Base-by-base conservation (phyloP, 352 stramenopile species). In the Globisporangium parvum region DNA sequence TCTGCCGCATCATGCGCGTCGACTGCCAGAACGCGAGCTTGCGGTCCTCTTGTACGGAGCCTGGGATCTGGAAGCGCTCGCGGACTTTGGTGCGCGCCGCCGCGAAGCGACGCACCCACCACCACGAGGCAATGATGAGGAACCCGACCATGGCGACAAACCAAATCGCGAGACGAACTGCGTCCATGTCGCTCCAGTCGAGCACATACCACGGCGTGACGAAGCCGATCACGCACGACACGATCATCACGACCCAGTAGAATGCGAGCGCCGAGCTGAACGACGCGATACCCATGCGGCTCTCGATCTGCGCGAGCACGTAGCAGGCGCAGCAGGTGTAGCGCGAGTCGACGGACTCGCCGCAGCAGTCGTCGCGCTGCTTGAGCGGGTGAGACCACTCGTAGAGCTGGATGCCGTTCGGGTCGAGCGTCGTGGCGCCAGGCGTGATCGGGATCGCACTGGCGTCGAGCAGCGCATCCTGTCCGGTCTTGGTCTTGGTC, bases 301-400 rank as follows among this genome's bases (percentile, higher is more conserved):
- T 47, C 41, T 76, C 65, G 48, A 76, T 57, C 42, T 73, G 62
- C 23, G 65, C 58, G 59, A 73, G 57, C 11, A 66, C 65, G 31
- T 69, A 52, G 51, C 65, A 76, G 37, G 55, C 62, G 18, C 61
- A 76, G 23, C 65, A 73, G 18, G 51, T 56, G 44, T 71, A 47
- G 18, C 23, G 20, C 18, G 5, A 24, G 5, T 47, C 41, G 15
- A 18, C 14, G 8, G 5, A 10, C 5, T 26, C 18, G 18, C 18
- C 18, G 41, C 41, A 47, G 6, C 18, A 2, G 6, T 14, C 11
- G 41, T 24, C 23, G 4, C 24, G 18, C 8, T 14, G 17, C 41
- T 33, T 33, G 28, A 47, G 41, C 41, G 41, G 10, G 2, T 47
- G 41, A 1, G 41, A 47, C 41, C 41, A 47, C 18, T 47, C 41